Evolutionary conservation across 352 stramenopile genomes (phyloP).

Genomic region (Phytophthora sojae): DNA sequence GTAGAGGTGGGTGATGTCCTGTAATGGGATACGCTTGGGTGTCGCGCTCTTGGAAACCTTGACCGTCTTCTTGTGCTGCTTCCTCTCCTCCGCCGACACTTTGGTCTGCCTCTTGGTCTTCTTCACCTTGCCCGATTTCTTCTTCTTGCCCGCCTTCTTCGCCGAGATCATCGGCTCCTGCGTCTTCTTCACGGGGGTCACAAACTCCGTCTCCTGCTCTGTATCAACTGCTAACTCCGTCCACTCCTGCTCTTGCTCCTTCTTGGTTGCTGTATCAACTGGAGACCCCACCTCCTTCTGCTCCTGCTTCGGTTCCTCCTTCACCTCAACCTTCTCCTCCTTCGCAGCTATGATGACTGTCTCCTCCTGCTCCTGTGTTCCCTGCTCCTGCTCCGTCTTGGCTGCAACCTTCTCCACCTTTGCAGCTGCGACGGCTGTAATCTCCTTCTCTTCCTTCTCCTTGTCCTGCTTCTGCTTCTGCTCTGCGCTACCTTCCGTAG

Average conservation of each 20-base stretch:
- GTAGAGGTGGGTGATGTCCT: slow-evolving; percentile 77
- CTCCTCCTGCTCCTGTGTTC: no score
- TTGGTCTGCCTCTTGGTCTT: slow-evolving; percentile 28
- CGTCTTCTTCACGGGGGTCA: slow-evolving; percentile 39
- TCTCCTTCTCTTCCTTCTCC: not conserved
- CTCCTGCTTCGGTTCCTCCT: no score
- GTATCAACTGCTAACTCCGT: not conserved
- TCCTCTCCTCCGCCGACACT: slow-evolving; percentile 10
- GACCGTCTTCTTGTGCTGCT: slow-evolving; percentile 17
- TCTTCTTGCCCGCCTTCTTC: slow-evolving; percentile 32
- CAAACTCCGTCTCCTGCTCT: slow-evolving; percentile 12
- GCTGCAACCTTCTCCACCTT: not conserved
- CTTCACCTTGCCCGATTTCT: slow-evolving; percentile 16
- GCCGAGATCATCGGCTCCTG: slow-evolving; percentile 36
- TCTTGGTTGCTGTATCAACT: not conserved
- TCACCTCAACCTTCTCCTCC: no score
- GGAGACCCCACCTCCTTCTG: not conserved
- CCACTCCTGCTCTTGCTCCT: slow-evolving; percentile 6
- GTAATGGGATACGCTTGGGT: slow-evolving; percentile 54
- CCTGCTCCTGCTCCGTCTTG: not conserved
- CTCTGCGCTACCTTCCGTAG: not conserved
- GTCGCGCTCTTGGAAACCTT: slow-evolving; percentile 36
- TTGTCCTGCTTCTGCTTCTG: not conserved
- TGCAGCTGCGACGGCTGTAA: not conserved
- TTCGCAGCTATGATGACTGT: no score